Evolutionary conservation across 1,284 basidiomycete species (phyloP).

Genomic region (Fistulina hepatica): DNA sequence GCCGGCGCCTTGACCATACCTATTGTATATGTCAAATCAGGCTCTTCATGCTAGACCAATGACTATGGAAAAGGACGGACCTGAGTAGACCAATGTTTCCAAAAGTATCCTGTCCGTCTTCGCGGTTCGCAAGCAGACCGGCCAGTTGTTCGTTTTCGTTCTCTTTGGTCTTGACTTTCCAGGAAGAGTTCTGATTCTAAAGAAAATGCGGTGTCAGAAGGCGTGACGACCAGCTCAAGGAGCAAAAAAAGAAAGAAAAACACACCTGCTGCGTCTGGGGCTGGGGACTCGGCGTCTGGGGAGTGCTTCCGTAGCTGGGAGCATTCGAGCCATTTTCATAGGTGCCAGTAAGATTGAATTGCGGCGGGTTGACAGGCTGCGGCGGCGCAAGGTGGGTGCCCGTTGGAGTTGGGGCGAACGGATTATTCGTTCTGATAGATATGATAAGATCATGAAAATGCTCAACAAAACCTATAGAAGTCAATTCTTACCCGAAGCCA

Average conservation of each 20-base stretch:
- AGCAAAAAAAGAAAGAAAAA: neutral
- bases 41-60: conserved; percentile 2
- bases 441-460: neutral
- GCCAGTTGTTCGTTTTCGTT: conserved; percentile 74
- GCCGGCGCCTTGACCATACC: conserved; percentile 55
- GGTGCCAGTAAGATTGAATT: neutral
- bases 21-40: conserved; percentile 19
- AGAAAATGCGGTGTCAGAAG: neutral
- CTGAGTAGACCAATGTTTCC: conserved; percentile 78
- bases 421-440: neutral
- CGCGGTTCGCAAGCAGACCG: conserved; percentile 69
- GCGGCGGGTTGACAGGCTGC: neutral
- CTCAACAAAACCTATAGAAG: neutral
- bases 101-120: conserved; percentile 89
- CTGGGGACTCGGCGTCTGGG: no score
- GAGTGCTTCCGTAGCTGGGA: neutral
- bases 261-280: neutral
- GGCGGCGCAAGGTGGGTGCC: neutral
- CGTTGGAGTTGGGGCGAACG: neutral
- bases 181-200: no score
- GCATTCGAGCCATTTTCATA: neutral
- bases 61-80: conserved; percentile 24
- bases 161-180: conserved; percentile 38
- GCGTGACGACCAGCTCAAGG: neutral
- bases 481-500: neutral